phyloP scores from a whole-genome alignment of 495 filamentous ascomycete genomes.

The Xylaria telfairii region DNA sequence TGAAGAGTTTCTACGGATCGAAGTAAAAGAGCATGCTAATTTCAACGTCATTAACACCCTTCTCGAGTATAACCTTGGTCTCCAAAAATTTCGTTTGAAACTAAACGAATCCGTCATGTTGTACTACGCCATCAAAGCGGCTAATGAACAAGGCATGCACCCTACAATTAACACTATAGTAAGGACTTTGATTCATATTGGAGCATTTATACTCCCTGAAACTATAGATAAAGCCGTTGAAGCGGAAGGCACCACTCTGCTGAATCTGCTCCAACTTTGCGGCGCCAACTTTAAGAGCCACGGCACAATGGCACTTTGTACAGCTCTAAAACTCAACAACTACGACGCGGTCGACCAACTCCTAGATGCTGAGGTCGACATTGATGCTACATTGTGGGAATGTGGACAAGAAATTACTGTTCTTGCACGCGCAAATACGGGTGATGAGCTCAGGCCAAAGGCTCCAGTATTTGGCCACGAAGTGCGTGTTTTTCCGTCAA shows the following conservation, averaged over 20 bases:
- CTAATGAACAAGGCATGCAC: not conserved
- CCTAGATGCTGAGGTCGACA: not conserved
- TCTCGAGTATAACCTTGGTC: not conserved
- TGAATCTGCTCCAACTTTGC: not conserved
- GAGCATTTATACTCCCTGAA: not conserved
- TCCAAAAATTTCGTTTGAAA: not conserved
- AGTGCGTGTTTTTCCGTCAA: not conserved
- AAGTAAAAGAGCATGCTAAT: not conserved
- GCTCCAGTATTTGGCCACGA: not conserved
- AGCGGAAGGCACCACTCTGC: not conserved
- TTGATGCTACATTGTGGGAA: not conserved
- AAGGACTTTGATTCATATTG: not conserved
- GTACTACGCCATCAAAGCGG: not conserved
- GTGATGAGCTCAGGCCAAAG: too few species aligned
- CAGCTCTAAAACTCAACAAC: not conserved
- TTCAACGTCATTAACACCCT: not conserved
- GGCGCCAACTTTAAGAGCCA: not conserved
- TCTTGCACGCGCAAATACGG: not conserved
- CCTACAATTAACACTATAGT: not conserved
- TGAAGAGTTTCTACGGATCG: not conserved
- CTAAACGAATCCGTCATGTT: not conserved
- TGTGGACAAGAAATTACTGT: not conserved
- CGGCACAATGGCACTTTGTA: not conserved
- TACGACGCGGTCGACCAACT: not conserved
- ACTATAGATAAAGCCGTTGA: not conserved